These are phyloP conservation scores for Beauveria rudraprayagi DNA, from an alignment of 2,329 filamentous ascomycete genomes.

Conservation along the genomic window DNA sequence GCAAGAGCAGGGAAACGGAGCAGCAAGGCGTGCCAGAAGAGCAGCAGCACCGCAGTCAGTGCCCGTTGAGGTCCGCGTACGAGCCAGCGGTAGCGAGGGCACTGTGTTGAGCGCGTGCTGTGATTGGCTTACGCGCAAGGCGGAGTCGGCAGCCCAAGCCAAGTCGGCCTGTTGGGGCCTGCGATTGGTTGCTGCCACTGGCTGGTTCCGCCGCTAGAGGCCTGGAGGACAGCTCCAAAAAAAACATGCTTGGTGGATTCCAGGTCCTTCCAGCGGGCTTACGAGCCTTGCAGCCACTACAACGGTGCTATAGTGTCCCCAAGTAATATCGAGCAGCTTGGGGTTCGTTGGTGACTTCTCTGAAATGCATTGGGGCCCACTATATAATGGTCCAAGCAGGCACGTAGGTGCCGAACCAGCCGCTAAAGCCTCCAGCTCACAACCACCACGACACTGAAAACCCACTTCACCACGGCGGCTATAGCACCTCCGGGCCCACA, in stretches of 20 bases:
- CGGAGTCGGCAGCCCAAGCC: constrained; percentile 10
- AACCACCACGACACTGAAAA: not conserved
- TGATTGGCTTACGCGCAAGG: constrained; percentile 8
- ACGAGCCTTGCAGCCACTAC: not conserved
- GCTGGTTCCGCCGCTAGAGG: constrained; percentile 3
- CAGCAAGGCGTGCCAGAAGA: not conserved
- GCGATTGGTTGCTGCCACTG: not conserved
- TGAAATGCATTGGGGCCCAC: too few relatives aligned
- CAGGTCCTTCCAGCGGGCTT: not conserved
- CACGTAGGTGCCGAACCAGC: not conserved
- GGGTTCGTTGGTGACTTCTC: too few relatives aligned
- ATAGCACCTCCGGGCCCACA: constrained; percentile 2
- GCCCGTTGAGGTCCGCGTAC: constrained; percentile 7
- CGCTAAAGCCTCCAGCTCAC: not conserved
- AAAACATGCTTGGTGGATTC: not conserved
- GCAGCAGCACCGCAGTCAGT: not conserved
- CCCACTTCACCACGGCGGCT: constrained; percentile 7
- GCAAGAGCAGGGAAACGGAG: constrained; percentile 3
- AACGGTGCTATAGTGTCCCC: not conserved
- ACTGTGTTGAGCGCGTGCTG: not conserved
- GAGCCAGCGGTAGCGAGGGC: not conserved
- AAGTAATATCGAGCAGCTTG: too few relatives aligned
- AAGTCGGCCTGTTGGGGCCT: not conserved
- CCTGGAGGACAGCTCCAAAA: not conserved
- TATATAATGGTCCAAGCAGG: not conserved